Percentiles rank a stretch among this genome's conserved stretches.
Conservation (phyloP, 2,329 filamentous ascomycete genomes). For the Rosellinia necatrix region DNA sequence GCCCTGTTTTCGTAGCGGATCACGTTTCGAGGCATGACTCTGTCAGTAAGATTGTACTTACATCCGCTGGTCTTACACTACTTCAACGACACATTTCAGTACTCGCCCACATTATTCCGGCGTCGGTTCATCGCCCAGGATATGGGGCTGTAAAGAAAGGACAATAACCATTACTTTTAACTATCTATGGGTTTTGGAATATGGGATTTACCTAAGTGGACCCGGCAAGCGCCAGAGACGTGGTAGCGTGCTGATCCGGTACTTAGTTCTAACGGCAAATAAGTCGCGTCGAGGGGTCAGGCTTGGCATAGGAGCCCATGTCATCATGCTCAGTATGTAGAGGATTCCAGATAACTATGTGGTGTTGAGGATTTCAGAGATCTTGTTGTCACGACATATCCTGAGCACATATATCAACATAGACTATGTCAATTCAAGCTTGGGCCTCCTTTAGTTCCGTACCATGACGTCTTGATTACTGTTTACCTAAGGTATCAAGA, state of each 20-base stretch:
- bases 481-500: not conserved
- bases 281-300: not conserved
- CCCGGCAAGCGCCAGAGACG: not conserved
- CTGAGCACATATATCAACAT: not conserved
- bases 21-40: too few relatives aligned
- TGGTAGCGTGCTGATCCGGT: not conserved
- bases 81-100: not conserved
- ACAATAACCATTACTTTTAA: not conserved
- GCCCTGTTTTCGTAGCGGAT: too few relatives aligned
- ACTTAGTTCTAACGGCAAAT: slow-evolving; percentile 3
- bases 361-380: not conserved
- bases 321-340: too few relatives aligned
- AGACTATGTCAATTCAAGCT: not conserved
- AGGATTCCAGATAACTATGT: not conserved
- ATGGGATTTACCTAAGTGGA: not conserved
- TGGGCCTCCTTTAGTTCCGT: not conserved
- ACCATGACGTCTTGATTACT: not conserved
- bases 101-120: not conserved
- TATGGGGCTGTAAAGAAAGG: not conserved
- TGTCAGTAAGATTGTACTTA: not conserved
- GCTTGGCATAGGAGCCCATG: not conserved
- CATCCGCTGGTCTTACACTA: too few relatives aligned
- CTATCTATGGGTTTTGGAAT: not conserved
- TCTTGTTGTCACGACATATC: not conserved
- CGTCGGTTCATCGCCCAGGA: not conserved